Base-by-base conservation (phyloP, 2,329 filamentous ascomycete species). In the Plectosphaerella sp. region DNA sequence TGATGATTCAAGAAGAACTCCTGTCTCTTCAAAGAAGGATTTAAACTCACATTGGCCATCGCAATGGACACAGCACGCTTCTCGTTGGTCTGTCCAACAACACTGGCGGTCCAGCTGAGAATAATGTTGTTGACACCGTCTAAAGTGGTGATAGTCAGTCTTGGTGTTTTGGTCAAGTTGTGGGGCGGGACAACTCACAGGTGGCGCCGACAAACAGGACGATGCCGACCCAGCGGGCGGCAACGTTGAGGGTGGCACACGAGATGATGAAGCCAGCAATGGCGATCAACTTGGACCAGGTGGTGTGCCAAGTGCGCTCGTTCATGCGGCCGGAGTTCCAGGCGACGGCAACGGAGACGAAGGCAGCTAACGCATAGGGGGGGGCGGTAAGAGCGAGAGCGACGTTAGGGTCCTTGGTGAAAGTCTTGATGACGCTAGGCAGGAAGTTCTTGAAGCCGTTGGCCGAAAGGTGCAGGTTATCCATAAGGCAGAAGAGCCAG, bases 401-500 rank as follows among this genome's bases (percentile, higher is more conserved):
- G n/a, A 73, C 68, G 1, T 71, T 77, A 1, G 57, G 66, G 47
- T 60, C 64, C 59, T 73, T 76, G 0, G 70, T 70, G 1, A 78
- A 66, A 0, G 70, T 73, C 48, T 68, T 60, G 36, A 78, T 71
- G 12, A 75, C 69, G 3, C 61, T 62, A 5, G 61, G 63, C 10
- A 66, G 54, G 49, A 64, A 66, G 53, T 57, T 57, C 47, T 77
- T 72, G 59, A 75, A 75, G 1, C 72, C 71, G 43, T 75, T 75
- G 16, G 75, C 75, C 3, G 73, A 73, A 43, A 78, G 59, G 54
- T 79, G 75, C 53, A 77, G 70, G 59, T 79, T 78, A 53, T 76
- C 72, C 73, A 78, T 78, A 35, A 77, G 64, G 7, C 71, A 72
- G 51, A 79, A 73, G 15, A 79, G 62, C 69, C 75, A 79, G 3